Evolutionary conservation across 306 rosid genomes (phyloP).

Genomic region (Gastrolobium bilobum): DNA sequence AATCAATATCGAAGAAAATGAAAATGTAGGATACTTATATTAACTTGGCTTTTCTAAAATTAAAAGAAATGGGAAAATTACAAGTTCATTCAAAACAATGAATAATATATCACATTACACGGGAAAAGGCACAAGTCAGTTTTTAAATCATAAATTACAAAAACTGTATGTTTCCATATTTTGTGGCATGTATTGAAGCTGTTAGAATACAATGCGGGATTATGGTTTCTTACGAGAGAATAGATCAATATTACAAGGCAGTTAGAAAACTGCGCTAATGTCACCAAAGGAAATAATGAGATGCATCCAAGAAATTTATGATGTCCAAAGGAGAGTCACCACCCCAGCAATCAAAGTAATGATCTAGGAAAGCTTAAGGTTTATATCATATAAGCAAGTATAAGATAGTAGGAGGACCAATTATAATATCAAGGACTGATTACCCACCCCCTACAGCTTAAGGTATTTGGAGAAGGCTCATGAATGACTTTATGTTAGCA

Average conservation of each 20-base stretch:
- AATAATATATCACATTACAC: not conserved
- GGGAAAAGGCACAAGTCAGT: slow-evolving; percentile 7
- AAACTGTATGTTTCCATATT: slow-evolving; percentile 26
- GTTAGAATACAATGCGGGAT: slow-evolving; percentile 41
- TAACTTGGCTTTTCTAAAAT: slow-evolving; percentile 29
- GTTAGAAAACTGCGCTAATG: not conserved
- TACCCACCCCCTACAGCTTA: slow-evolving; percentile 6
- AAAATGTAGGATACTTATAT: slow-evolving; percentile 26
- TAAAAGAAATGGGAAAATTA: slow-evolving; percentile 15
- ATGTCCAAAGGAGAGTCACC: not conserved
- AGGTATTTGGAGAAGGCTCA: not conserved
- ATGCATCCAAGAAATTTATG: not conserved
- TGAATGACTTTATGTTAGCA: not conserved
- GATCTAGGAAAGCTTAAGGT: not conserved
- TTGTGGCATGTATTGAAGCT: slow-evolving; percentile 33
- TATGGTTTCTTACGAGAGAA: slow-evolving; percentile 30
- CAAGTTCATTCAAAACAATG: slow-evolving; percentile 25
- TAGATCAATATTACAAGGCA: slow-evolving; percentile 11
- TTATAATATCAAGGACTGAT: not conserved
- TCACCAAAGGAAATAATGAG: slow-evolving; percentile 26
- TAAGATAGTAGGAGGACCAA: not conserved
- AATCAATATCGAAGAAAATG: slow-evolving; percentile 47
- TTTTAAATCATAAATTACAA: slow-evolving; percentile 16
- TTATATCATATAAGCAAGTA: slow-evolving; percentile 1
- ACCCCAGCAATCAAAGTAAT: not conserved